These are phyloP conservation scores for Anthoceros angustus DNA, from an alignment of 225 moss, liverwort and hornwort species.

Conservation along the genomic window DNA sequence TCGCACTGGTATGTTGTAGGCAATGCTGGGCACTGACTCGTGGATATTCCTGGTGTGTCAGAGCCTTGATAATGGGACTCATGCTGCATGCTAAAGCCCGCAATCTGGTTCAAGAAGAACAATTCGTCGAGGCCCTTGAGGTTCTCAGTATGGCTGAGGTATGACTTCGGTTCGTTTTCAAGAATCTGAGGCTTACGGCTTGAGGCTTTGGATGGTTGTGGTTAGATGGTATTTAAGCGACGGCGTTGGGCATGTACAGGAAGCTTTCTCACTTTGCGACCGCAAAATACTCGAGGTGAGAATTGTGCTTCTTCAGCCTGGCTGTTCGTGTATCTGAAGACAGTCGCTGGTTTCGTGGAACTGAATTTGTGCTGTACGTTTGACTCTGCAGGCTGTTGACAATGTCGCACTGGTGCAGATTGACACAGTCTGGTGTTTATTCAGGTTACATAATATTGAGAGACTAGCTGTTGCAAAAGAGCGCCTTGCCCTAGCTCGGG, in stretches of 20 bases:
- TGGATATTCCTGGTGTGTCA: constrained; percentile 12
- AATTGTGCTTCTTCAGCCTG: neutral
- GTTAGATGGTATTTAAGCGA: neutral
- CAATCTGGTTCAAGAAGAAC: constrained; percentile 43
- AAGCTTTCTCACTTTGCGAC: constrained; percentile 70
- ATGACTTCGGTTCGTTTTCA: neutral
- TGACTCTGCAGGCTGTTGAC: constrained; percentile 41
- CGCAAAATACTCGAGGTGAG: constrained; percentile 53
- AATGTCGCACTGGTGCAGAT: constrained; percentile 93
- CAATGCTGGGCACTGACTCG: neutral
- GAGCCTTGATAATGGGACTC: constrained; percentile 82
- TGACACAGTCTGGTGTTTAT: constrained; percentile 93
- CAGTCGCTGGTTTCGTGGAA: neutral
- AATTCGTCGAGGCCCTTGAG: constrained; percentile 64
- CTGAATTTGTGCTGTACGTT: neutral
- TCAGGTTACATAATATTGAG: constrained; percentile 78
- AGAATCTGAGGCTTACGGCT: no score
- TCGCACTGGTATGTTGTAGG: neutral
- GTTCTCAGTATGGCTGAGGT: constrained; percentile 81
- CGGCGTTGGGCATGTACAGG: constrained; percentile 22
- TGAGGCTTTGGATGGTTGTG: neutral
- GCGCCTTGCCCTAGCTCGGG: constrained; percentile 58
- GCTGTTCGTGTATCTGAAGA: neutral
- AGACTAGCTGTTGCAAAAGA: constrained; percentile 77
- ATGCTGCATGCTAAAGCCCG: constrained; percentile 90